Evolutionary conservation across 2,329 filamentous ascomycete species (phyloP), one percentile per base, ranked within the genome.

Genomic region (Colletotrichum chlorophyti): DNA sequence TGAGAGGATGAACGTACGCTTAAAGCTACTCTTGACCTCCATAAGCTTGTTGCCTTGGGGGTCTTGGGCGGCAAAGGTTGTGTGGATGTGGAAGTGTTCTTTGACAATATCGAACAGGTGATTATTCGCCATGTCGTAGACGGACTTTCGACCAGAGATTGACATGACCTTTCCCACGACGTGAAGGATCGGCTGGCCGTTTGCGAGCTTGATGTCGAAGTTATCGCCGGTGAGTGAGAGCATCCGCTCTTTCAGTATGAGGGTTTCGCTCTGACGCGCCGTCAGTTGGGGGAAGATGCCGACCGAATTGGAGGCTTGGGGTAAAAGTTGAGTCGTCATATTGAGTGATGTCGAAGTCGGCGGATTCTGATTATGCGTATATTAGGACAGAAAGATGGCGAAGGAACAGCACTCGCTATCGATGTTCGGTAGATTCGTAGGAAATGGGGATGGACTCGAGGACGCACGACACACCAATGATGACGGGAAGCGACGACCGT

Each of bases 171-270:
- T 81, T 63, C 84, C 85, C 61, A 85, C 73, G 38, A 88, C 81
- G 62, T 79, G 79, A 61, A 88, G 71, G 27, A 88, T 65, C 0
- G 82, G 77, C 19, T 77, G 73, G 19, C 84, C 84, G 58, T 78
- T 80, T 40, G 78, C 72, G 5, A 82, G 79, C 51, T 79, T 81
- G 70, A 90, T 82, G 62, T 83, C 82, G 72, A 89, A 90, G 69
- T 79, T 84, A 72, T 90, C 86, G 55, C 85, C 85, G 1, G 80
- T 80, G 8, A 88, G 72, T 3, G 86, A 88, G 57, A 87, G 69
- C 15, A 88, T 76, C 64, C 85, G 86, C 66, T 90, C 86, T 64
- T 81, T 83, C 45, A 90, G 74, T 2, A 84, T 68, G 6, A 90
- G 72, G 2, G 80, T 84, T 65, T 80, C 76, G 6, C 69, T 65